Conservation (phyloP, 2,329 filamentous ascomycete genomes). For the Magnaporthiopsis incrustans region DNA sequence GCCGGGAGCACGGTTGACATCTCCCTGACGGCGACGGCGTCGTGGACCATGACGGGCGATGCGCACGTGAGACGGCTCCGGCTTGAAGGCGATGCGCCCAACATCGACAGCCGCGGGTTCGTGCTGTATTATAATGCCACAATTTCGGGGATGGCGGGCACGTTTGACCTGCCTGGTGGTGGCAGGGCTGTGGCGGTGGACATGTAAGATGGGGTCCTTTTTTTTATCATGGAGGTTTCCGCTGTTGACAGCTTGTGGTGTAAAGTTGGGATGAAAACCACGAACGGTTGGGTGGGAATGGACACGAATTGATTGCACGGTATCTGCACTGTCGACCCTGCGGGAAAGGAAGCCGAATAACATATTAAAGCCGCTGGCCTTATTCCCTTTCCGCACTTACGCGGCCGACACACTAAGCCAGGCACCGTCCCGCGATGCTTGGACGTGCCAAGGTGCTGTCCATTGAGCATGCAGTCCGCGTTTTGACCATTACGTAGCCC, state of each 20-base stretch:
- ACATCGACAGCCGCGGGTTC: constrained; percentile 5
- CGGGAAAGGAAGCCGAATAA: too few species aligned
- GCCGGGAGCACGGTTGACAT: constrained; percentile 1
- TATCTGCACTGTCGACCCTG: background rate
- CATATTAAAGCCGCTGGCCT: too few species aligned
- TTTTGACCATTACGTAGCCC: background rate
- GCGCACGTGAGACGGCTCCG: background rate
- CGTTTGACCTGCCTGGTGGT: background rate
- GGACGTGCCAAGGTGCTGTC: background rate
- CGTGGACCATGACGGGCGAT: constrained; percentile 1
- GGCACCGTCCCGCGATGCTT: background rate
- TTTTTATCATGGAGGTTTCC: background rate
- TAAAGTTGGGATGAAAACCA: background rate
- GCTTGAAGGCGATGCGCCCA: background rate
- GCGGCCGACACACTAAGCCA: background rate
- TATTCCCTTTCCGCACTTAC: background rate
- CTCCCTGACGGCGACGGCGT: background rate
- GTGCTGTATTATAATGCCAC: background rate
- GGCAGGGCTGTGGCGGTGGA: background rate
- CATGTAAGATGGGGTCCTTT: background rate
- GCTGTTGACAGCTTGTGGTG: background rate
- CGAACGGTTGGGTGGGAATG: background rate
- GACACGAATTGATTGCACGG: background rate
- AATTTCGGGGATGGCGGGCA: background rate
- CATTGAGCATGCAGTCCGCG: background rate